These are phyloP conservation scores for Paramecium pentaurelia DNA, from an alignment of 73 alveolate genomes.

Conservation along the genomic window DNA sequence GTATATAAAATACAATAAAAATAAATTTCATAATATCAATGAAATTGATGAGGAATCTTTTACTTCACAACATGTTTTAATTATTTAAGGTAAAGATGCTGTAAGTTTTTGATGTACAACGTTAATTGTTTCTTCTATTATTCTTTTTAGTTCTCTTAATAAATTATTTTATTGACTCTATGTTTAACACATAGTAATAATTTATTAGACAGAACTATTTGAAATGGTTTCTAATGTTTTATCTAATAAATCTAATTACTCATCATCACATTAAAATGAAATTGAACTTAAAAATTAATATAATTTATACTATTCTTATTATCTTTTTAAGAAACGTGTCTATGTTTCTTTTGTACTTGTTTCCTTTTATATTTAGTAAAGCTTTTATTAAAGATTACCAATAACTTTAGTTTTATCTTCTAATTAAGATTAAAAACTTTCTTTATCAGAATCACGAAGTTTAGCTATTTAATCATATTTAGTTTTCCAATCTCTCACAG, in stretches of 20 bases:
- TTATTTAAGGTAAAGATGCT: background rate
- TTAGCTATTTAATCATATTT: background rate
- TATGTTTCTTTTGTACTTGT: background rate
- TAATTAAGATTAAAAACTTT: background rate
- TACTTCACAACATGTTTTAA: background rate
- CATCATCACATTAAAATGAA: background rate
- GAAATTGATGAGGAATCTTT: background rate
- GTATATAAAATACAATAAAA: background rate
- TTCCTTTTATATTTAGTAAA: background rate
- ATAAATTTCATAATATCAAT: background rate
- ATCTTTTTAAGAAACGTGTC: background rate
- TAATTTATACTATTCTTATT: background rate
- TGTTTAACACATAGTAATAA: background rate
- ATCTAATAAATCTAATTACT: background rate
- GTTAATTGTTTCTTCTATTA: background rate
- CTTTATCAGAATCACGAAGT: constrained; percentile 4
- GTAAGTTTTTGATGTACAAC: background rate
- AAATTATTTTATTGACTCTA: background rate
- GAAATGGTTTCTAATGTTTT: background rate
- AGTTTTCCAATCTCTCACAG: constrained; percentile 10
- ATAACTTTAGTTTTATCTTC: background rate
- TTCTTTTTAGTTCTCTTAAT: background rate
- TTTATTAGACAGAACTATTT: background rate
- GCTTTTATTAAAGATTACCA: background rate
- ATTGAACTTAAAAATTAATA: background rate